phyloP scores from a whole-genome alignment of 371 early-diverging fungal species.

The Massospora cicadina region DNA sequence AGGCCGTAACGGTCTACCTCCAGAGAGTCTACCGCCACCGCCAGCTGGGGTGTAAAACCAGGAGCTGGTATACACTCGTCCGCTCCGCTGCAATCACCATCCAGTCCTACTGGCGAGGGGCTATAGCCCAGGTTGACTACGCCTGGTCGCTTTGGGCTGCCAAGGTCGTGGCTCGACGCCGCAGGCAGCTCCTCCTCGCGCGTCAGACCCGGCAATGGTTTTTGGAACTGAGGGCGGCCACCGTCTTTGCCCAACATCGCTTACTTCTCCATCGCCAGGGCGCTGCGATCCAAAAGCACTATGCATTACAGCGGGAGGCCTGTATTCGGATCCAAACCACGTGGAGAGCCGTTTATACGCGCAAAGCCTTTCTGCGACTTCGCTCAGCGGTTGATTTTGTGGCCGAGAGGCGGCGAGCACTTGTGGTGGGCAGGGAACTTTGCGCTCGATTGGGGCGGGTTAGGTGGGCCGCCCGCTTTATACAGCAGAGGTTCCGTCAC shows the following conservation, averaged over 20 bases:
- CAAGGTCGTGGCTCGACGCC: not conserved
- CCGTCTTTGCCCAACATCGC: not conserved
- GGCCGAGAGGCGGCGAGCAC: not conserved
- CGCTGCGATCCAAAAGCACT: not conserved
- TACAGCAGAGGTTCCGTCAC: not conserved
- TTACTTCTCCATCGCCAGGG: not conserved
- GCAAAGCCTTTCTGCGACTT: not conserved
- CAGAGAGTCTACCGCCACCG: not conserved
- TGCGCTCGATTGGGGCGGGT: not conserved
- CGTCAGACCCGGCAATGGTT: not conserved
- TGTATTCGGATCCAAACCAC: not conserved
- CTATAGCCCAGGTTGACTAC: not conserved
- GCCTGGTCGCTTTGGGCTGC: not conserved
- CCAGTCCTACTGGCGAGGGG: not conserved
- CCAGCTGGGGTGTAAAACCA: not conserved
- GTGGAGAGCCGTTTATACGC: not conserved
- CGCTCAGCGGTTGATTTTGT: not conserved
- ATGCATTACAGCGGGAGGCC: too few species aligned
- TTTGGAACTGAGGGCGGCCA: not conserved
- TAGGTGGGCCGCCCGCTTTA: not conserved
- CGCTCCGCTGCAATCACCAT: not conserved
- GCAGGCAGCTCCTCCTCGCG: not conserved
- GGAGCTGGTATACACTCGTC: too few species aligned
- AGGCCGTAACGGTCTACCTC: not conserved
- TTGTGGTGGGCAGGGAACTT: not conserved